A percentile compares a stretch with the other conserved stretches of the same genome.
These are phyloP conservation scores for Hymenotorrendiella dingleyae DNA, from an alignment of 2,329 filamentous ascomycete genomes.

Conservation along the genomic window DNA sequence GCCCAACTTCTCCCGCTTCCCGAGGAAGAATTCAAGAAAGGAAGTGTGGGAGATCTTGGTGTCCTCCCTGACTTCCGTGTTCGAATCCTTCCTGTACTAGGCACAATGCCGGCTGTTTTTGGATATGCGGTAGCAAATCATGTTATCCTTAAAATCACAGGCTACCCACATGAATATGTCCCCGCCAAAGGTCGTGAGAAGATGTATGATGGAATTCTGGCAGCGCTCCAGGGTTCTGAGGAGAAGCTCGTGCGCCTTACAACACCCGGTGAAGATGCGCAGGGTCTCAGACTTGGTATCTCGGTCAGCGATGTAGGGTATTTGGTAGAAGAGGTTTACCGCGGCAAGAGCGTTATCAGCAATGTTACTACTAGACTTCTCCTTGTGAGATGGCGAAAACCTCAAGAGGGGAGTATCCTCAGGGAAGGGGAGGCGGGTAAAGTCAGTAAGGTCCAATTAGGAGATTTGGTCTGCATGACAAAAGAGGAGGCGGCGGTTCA, in stretches of 20 bases:
- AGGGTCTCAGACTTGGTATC: slow-evolving; percentile 75
- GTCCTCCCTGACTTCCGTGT: slow-evolving; percentile 90
- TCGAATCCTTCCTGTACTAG: slow-evolving; percentile 88
- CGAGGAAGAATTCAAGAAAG: slow-evolving; percentile 83
- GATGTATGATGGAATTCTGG: slow-evolving; percentile 81
- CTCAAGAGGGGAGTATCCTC: slow-evolving; percentile 47
- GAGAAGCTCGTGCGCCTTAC: slow-evolving; percentile 57
- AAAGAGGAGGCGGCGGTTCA: slow-evolving; percentile 81
- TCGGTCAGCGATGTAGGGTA: slow-evolving; percentile 79
- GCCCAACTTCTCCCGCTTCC: slow-evolving; percentile 80
- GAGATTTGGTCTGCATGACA: slow-evolving; percentile 82
- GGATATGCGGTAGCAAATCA: slow-evolving; percentile 90
- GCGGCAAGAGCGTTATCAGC: slow-evolving; percentile 75
- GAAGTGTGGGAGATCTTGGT: slow-evolving; percentile 77
- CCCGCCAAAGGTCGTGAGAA: slow-evolving; percentile 79
- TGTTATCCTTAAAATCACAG: slow-evolving; percentile 73
- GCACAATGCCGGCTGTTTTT: slow-evolving; percentile 96
- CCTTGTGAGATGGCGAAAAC: slow-evolving; percentile 74
- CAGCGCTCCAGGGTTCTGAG: slow-evolving; percentile 68
- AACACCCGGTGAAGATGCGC: slow-evolving; percentile 39
- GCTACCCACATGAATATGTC: slow-evolving; percentile 81
- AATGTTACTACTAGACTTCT: slow-evolving; percentile 74
- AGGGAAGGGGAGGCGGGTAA: slow-evolving; percentile 72
- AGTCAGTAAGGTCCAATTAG: slow-evolving; percentile 59
- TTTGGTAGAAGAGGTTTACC: slow-evolving; percentile 82